phyloP scores from a whole-genome alignment of 306 rosid species.

The Dalbergia cochinchinensis region DNA sequence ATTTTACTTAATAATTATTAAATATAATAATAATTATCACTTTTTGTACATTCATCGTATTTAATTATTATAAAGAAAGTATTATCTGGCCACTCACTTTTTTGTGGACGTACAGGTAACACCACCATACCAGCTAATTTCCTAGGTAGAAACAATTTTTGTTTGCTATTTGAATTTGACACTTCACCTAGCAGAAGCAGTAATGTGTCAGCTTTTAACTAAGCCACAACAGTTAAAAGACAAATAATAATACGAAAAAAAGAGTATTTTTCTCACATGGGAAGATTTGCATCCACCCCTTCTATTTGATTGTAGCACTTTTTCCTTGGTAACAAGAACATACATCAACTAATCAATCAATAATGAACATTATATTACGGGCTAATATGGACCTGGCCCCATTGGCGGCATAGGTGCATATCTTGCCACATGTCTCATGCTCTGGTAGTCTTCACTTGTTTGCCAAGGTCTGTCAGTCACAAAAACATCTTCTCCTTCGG shows the following conservation, averaged over 20 bases:
- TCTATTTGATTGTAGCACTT: too few relatives aligned
- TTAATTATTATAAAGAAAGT: too few relatives aligned
- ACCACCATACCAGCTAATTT: too few relatives aligned
- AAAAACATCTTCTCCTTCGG: slow-evolving; percentile 48
- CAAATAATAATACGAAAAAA: not conserved
- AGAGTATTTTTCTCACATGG: not conserved
- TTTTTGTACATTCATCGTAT: too few relatives aligned
- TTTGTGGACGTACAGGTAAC: too few relatives aligned
- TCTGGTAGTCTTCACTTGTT: not conserved
- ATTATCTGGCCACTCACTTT: too few relatives aligned
- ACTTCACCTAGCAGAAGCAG: not conserved
- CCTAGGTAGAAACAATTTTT: too few relatives aligned
- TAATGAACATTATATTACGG: not conserved
- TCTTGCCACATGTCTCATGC: slow-evolving; percentile 18
- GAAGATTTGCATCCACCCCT: not conserved
- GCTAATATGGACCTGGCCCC: not conserved
- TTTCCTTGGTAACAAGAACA: too few relatives aligned
- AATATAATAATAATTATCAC: too few relatives aligned
- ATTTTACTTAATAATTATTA: too few relatives aligned
- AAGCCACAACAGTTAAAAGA: not conserved
- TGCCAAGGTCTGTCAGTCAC: slow-evolving; percentile 36
- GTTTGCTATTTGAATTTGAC: not conserved
- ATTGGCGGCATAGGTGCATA: not conserved
- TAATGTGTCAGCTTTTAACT: not conserved
- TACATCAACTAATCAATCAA: too few relatives aligned